These are phyloP conservation scores for Hypoxylon sp. DNA, from an alignment of 2,329 filamentous ascomycete genomes.

Conservation along the genomic window DNA sequence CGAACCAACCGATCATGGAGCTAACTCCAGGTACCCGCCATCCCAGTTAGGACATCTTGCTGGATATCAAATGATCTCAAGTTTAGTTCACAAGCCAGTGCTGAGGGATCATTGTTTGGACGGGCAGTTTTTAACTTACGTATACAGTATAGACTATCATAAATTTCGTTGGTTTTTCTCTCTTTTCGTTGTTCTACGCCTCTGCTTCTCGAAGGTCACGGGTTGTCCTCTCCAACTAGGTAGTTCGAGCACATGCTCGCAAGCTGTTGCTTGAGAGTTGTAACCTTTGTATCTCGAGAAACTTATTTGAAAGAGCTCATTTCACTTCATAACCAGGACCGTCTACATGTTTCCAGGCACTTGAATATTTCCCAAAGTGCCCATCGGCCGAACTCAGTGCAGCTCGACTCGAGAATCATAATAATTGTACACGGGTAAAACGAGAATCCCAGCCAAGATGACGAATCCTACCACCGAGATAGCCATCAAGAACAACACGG, in stretches of 20 bases:
- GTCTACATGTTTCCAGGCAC: slow-evolving; percentile 3
- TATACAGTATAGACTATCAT: slow-evolving; percentile 28
- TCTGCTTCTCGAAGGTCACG: slow-evolving; percentile 40
- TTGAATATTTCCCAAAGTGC: slow-evolving; percentile 14
- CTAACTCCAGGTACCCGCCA: slow-evolving; percentile 30
- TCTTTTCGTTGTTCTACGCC: slow-evolving; percentile 16
- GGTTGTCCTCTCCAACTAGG: slow-evolving; percentile 41
- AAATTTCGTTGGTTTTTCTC: slow-evolving; percentile 32
- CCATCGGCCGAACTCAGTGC: slow-evolving; percentile 16
- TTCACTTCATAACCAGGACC: slow-evolving; percentile 13
- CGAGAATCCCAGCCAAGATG: slow-evolving; percentile 47
- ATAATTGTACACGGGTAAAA: slow-evolving; percentile 10
- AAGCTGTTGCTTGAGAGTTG: slow-evolving; percentile 11
- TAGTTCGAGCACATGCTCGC: slow-evolving; percentile 46
- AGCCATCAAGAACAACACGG: slow-evolving; percentile 75
- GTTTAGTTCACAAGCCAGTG: slow-evolving; percentile 33
- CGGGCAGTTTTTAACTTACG: slow-evolving; percentile 39
- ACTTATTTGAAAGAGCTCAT: slow-evolving; percentile 8
- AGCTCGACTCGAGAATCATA: slow-evolving; percentile 11
- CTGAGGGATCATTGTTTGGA: slow-evolving; percentile 28
- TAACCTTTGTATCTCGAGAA: slow-evolving; percentile 24
- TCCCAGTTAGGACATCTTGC: slow-evolving; percentile 10
- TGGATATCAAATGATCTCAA: slow-evolving; percentile 43
- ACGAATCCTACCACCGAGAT: slow-evolving; percentile 68
- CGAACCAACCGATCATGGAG: slow-evolving; percentile 29